phyloP scores from a whole-genome alignment of 2,329 filamentous ascomycete genomes.

The Penicillium sp. region DNA sequence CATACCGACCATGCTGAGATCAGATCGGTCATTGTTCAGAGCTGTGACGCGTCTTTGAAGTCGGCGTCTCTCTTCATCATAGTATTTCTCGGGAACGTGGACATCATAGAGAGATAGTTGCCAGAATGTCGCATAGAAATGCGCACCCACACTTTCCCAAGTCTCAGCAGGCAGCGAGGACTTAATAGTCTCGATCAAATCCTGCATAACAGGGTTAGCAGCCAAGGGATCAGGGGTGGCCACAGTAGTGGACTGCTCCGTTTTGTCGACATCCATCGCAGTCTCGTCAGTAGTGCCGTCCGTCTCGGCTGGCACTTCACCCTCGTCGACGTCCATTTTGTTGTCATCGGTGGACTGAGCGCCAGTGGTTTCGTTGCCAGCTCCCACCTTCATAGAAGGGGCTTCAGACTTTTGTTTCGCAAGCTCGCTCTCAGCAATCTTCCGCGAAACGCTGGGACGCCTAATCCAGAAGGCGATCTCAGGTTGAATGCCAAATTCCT shows the following conservation, averaged over 20 bases:
- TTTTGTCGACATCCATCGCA: conserved; percentile 46
- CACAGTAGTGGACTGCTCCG: conserved; percentile 24
- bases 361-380: conserved; percentile 32
- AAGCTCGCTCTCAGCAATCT: conserved; percentile 57
- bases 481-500: conserved; percentile 78
- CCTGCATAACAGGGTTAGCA: conserved; percentile 74
- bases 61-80: conserved; percentile 74
- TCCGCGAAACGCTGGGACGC: conserved; percentile 73
- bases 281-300: conserved; percentile 31
- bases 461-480: conserved; percentile 85
- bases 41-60: conserved; percentile 71
- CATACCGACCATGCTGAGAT: conserved; percentile 70
- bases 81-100: conserved; percentile 75
- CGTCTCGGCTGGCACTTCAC: conserved; percentile 28
- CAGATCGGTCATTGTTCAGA: conserved; percentile 73
- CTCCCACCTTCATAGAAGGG: conserved; percentile 32
- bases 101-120: conserved; percentile 83
- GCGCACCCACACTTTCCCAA: conserved; percentile 74
- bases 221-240: conserved; percentile 52
- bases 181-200: conserved; percentile 73
- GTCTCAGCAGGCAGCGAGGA: conserved; percentile 65
- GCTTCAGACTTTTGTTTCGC: conserved; percentile 37
- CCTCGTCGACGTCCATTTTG: conserved; percentile 45
- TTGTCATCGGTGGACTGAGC: conserved; percentile 41
- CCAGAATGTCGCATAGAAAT: conserved; percentile 93